These are phyloP conservation scores for Ganoderma meredithae DNA, from an alignment of 1,284 basidiomycete species.

Conservation along the genomic window DNA sequence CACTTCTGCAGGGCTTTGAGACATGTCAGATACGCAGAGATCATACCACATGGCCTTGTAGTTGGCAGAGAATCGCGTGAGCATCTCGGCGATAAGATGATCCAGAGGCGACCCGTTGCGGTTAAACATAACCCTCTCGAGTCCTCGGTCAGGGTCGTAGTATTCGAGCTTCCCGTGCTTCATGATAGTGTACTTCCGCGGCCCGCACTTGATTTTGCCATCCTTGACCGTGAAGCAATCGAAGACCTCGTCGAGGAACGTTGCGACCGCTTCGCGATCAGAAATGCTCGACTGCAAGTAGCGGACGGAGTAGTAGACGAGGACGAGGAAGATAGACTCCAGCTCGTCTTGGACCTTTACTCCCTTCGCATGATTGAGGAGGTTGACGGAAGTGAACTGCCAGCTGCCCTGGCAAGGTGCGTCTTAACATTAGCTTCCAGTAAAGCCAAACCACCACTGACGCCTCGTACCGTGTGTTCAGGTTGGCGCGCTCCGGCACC, in stretches of 20 bases:
- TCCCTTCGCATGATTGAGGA: not conserved
- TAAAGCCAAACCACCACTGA: too few species aligned
- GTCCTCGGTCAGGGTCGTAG: not conserved
- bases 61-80: not conserved
- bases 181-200: not conserved
- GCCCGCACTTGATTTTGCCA: not conserved
- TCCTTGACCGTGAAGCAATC: not conserved
- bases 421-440: too few species aligned
- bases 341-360: conserved; percentile 14
- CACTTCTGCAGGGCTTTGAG: not conserved
- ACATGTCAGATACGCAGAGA: not conserved
- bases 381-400: conserved; percentile 17
- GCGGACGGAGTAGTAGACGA: conserved; percentile 10
- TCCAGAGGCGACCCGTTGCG: not conserved
- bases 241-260: not conserved
- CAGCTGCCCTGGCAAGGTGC: conserved; percentile 6
- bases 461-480: not conserved
- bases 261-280: not conserved
- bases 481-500: conserved; percentile 5
- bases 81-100: not conserved
- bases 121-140: not conserved
- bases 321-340: conserved; percentile 19
- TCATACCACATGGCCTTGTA: not conserved
- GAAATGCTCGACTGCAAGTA: not conserved
- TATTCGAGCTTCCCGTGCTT: not conserved